Percentiles rank a stretch among this genome's conserved stretches.
Evolutionary conservation across 495 filamentous ascomycete species (phyloP).

Genomic region (Tuber brumale): DNA sequence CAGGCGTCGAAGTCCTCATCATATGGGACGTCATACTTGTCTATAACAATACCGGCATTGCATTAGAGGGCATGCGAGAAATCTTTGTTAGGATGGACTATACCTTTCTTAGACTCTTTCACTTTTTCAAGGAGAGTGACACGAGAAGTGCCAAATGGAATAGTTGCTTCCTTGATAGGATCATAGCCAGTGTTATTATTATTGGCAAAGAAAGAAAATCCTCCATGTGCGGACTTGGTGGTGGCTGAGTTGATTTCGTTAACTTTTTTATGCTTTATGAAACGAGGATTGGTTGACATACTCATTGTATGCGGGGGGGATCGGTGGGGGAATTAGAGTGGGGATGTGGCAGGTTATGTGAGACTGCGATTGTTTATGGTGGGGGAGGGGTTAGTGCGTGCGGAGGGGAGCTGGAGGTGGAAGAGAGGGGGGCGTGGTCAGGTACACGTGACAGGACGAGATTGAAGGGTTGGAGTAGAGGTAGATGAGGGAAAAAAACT

Average conservation of each 20-base stretch:
- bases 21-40: neutral
- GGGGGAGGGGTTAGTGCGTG: neutral
- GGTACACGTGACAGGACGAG: neutral
- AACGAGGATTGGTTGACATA: slow-evolving; percentile 5
- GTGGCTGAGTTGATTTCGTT: neutral
- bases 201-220: neutral
- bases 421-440: neutral
- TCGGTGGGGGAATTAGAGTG: neutral
- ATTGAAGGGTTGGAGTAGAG: neutral
- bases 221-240: neutral
- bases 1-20: neutral
- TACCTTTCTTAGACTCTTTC: neutral
- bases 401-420: neutral
- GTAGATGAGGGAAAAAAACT: neutral
- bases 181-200: neutral
- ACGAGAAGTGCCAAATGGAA: neutral
- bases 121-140: neutral
- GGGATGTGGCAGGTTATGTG: neutral
- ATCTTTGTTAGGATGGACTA: neutral
- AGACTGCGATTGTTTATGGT: neutral
- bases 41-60: neutral
- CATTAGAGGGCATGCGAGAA: neutral
- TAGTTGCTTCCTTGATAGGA: neutral
- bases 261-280: neutral
- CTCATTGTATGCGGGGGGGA: neutral